A percentile compares a stretch with the other conserved stretches of the same genome.
Conservation (phyloP, 2,329 filamentous ascomycete genomes). For the Aspergillus sp. region DNA sequence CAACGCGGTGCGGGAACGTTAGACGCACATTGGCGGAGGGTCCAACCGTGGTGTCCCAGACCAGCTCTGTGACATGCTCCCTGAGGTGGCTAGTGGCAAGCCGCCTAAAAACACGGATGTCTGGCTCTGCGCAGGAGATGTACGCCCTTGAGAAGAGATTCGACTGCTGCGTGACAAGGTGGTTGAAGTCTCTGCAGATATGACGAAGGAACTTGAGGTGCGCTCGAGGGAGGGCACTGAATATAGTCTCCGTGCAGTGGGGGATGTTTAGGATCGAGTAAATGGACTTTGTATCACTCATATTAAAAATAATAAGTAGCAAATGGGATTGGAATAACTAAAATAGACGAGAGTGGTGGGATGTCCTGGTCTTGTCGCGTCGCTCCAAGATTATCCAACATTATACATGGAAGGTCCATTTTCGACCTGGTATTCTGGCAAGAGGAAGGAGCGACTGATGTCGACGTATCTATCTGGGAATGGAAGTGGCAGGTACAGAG, state of each 20-base stretch:
- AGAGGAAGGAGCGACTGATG: too few species aligned
- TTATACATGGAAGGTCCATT: too few species aligned
- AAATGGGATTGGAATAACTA: too few species aligned
- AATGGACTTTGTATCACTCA: too few species aligned
- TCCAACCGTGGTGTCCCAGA: not conserved
- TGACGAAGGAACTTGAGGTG: not conserved
- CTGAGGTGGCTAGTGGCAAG: not conserved
- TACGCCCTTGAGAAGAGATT: not conserved
- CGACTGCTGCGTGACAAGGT: not conserved
- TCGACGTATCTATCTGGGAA: too few species aligned
- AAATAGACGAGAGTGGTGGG: too few species aligned
- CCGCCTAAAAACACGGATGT: not conserved
- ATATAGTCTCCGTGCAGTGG: not conserved
- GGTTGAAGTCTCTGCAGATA: not conserved
- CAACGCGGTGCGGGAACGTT: not conserved
- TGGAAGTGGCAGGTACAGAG: too few species aligned
- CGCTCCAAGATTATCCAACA: too few species aligned
- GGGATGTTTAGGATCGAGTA: too few species aligned
- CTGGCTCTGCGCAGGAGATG: not conserved
- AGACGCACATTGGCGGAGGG: not conserved
- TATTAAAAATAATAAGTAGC: too few species aligned
- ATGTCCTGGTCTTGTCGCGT: too few species aligned
- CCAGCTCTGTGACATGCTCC: not conserved
- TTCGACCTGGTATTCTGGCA: too few species aligned
- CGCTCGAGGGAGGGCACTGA: not conserved